Conservation (phyloP, 805 yeast species). For the Clavispora asparagi region DNA sequence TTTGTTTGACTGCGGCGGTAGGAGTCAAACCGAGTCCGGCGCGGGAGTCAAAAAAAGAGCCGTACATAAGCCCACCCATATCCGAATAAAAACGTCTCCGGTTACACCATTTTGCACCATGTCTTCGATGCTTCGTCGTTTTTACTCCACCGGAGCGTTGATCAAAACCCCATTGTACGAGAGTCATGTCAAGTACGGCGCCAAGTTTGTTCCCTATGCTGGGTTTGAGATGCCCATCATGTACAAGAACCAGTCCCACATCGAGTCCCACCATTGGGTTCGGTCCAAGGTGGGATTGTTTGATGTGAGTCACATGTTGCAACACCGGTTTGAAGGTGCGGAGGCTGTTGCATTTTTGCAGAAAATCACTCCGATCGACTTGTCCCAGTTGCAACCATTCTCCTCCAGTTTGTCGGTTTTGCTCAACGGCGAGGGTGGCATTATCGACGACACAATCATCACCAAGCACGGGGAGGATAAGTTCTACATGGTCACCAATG, state of each 20-base stretch:
- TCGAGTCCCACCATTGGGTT: constrained; percentile 94
- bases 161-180: constrained; percentile 77
- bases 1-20: neutral
- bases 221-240: constrained; percentile 95
- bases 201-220: constrained; percentile 92
- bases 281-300: constrained; percentile 83
- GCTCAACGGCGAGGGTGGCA: constrained; percentile 68
- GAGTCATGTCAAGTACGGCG: constrained; percentile 72
- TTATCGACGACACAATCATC: constrained; percentile 89
- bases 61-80: neutral
- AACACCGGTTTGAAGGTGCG: constrained; percentile 71
- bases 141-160: constrained; percentile 16
- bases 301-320: constrained; percentile 97
- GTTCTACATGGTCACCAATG: constrained; percentile 90
- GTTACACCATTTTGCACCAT: neutral
- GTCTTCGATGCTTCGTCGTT: neutral
- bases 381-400: constrained; percentile 49
- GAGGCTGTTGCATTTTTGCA: constrained; percentile 66
- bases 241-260: constrained; percentile 78
- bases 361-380: constrained; percentile 83
- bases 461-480: constrained; percentile 74
- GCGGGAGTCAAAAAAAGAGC: neutral
- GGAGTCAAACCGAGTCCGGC: neutral
- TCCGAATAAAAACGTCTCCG: neutral
- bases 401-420: constrained; percentile 74